Base-by-base conservation (phyloP, 176 grass and related monocot genomes). In the Echinochloa phyllopogon region DNA sequence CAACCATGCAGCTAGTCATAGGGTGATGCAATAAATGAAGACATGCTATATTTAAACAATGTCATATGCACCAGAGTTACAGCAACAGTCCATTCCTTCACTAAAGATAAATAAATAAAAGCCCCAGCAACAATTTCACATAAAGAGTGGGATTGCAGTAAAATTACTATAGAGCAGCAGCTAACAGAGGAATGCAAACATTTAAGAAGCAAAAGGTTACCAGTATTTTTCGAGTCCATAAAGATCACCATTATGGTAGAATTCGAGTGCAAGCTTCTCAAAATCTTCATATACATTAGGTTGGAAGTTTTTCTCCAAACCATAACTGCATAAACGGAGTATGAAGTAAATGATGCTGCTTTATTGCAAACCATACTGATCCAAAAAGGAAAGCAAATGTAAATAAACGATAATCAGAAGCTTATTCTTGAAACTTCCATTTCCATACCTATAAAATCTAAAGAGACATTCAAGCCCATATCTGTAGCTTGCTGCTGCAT, bases 211-310 rank as follows among this genome's bases (percentile, higher is more conserved):
- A 36, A 72, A 7, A 14, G 63, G 57, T 82, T 96, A 99, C 97
- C 97, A 99, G 88, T 99, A 99, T 89, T 99, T 99, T 87, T 99
- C 97, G 39, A 99, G 92, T 17, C 97, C 97, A 84, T 99, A 99
- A 59, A 99, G 86, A 91, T 94, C 90, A 3, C 97, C 94, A 60
- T 92, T 99, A 44, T 69, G 60, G 63, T 96, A 96, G 75, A 87
- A 99, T 15, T 94, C 88, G 0, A 96, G 82, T 9, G 92, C 89
- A 78, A 96, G 78, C 59, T 92, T 88, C 88, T 99, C 97, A 4
- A 99, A 99, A 86, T 99, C 97, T 82, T 89, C 92, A 91, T 94
- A 99, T 41, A 96, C 74, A 88, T 91, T 93, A 24, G 66, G 74
- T 69, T 90, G 93, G 79, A 99, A 96, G 29, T 96, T 94, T 69